Base-by-base conservation (phyloP, 2,329 filamentous ascomycete genomes). In the Fusarium foetens region DNA sequence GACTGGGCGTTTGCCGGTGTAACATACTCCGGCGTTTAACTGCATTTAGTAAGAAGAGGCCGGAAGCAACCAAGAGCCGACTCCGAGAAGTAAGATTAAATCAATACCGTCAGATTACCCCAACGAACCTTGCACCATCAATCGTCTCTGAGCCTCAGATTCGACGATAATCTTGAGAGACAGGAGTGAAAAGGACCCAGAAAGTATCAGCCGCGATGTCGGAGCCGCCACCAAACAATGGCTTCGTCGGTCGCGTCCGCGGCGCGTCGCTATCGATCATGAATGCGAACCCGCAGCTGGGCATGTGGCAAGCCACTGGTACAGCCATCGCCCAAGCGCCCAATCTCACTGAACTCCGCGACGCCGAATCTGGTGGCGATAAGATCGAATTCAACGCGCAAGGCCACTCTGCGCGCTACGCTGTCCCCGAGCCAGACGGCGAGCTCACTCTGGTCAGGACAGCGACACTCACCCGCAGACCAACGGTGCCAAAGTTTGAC, bases 251-350 rank as follows among this genome's bases (percentile, higher is more conserved):
- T 29, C 54, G 54, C 41, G 54, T 58, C 21, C 54, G 54, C 12
- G 54, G 54, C 25, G 41, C 54, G 19, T 58, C 54, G 23, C 31
- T 58, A 38, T 58, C 54, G 3, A 35, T 58, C 23, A 29, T 58
- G 13, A 58, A 58, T n/a, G 54, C 54, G 23, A 58, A 58, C 33
- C 54, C 54, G 14, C 54, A 58, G 31, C 41, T 58, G 41, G 54
- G 54, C 23, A 58, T 58, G 54, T 58, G 54, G 54, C 54, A 58
- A 58, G 54, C 54, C 45, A 58, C 54, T 6, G 54, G 54, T 3
- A 58, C 54, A 1, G 54, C 54, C 31, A 58, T 58, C 23, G 54
- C 54, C 8, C 54, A 58, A 49, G 54, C 54, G 3, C 54, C 54
- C 8, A 58, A 49, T 8, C 54, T 58, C 25, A 49, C 31, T 49